These are phyloP conservation scores for Paramyrothecium sp. DNA, from an alignment of 2,329 filamentous ascomycete species.

Conservation along the genomic window DNA sequence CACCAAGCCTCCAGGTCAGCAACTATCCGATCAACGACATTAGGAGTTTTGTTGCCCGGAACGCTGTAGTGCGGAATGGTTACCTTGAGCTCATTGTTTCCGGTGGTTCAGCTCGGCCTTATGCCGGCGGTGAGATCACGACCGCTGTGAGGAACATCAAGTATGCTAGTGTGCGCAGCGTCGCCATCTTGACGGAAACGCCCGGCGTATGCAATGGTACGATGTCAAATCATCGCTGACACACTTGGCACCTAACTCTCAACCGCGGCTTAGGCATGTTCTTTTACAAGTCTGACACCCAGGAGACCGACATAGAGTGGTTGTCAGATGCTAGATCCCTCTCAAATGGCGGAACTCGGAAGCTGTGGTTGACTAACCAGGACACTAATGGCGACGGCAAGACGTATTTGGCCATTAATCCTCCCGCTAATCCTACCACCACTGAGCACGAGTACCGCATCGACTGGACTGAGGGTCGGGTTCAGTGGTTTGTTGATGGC, in stretches of 20 bases:
- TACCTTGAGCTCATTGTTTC: slow-evolving; percentile 25
- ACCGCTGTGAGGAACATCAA: slow-evolving; percentile 23
- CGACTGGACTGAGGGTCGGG: slow-evolving; percentile 23
- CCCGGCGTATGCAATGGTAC: slow-evolving; percentile 28
- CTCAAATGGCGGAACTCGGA: slow-evolving; percentile 22
- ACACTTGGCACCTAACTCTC: not conserved
- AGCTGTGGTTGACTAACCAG: slow-evolving; percentile 28
- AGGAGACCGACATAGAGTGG: slow-evolving; percentile 30
- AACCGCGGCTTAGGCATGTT: slow-evolving; percentile 21
- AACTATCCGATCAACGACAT: slow-evolving; percentile 13
- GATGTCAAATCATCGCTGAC: not conserved
- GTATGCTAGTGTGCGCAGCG: slow-evolving; percentile 26
- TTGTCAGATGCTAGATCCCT: slow-evolving; percentile 23
- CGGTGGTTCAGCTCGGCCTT: slow-evolving; percentile 19
- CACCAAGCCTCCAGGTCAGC: slow-evolving; percentile 18
- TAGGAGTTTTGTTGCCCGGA: slow-evolving; percentile 9
- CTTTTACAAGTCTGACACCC: slow-evolving; percentile 22
- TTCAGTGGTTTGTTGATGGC: slow-evolving; percentile 24
- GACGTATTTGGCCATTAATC: slow-evolving; percentile 11
- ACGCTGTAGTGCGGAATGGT: slow-evolving; percentile 19
- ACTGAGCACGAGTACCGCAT: slow-evolving; percentile 29
- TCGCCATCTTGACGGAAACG: slow-evolving; percentile 24
- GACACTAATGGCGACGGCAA: slow-evolving; percentile 18
- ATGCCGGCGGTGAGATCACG: slow-evolving; percentile 18
- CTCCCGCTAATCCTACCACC: slow-evolving; percentile 17